Conservation (phyloP, 371 early-diverging fungal genomes). For the Syncephalis fuscata region DNA sequence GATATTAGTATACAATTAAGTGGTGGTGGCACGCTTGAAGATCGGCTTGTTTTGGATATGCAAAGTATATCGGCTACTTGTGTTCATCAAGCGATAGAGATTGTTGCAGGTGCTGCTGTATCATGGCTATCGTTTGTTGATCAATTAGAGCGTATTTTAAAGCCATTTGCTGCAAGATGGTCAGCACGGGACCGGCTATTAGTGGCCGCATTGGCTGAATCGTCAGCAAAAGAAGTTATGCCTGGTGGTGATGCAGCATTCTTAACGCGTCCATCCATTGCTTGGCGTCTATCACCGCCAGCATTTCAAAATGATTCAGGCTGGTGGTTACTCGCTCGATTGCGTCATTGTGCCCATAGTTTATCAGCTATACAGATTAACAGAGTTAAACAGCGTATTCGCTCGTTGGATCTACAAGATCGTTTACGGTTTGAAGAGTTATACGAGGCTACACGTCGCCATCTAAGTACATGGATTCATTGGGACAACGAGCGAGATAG, state of each 20-base stretch:
- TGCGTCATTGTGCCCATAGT: slow-evolving; percentile 31
- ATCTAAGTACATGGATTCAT: slow-evolving; percentile 40
- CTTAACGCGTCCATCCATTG: slow-evolving; percentile 47
- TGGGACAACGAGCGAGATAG: slow-evolving; percentile 45
- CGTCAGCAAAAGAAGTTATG: slow-evolving; percentile 23
- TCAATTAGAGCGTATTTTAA: slow-evolving; percentile 33
- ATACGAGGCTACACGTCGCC: slow-evolving; percentile 24
- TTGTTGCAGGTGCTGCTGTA: slow-evolving; percentile 49
- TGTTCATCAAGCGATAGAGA: slow-evolving; percentile 55
- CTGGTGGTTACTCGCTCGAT: slow-evolving; percentile 59
- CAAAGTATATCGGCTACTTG: slow-evolving; percentile 28
- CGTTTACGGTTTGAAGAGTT: slow-evolving; percentile 20
- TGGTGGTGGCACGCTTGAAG: slow-evolving; percentile 23
- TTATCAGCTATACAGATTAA: slow-evolving; percentile 20
- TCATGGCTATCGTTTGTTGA: slow-evolving; percentile 57
- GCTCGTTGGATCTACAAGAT: slow-evolving; percentile 16
- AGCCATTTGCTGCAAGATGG: slow-evolving; percentile 27
- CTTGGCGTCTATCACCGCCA: slow-evolving; percentile 46
- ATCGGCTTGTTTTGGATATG: slow-evolving; percentile 25
- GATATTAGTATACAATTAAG: slow-evolving; percentile 31
- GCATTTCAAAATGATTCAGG: slow-evolving; percentile 49
- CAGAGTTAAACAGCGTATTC: slow-evolving; percentile 23
- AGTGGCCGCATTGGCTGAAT: slow-evolving; percentile 34
- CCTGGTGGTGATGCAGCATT: slow-evolving; percentile 45
- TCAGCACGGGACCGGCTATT: slow-evolving; percentile 39